Conservation (phyloP, 306 rosid species). For the Quercus mongolica region DNA sequence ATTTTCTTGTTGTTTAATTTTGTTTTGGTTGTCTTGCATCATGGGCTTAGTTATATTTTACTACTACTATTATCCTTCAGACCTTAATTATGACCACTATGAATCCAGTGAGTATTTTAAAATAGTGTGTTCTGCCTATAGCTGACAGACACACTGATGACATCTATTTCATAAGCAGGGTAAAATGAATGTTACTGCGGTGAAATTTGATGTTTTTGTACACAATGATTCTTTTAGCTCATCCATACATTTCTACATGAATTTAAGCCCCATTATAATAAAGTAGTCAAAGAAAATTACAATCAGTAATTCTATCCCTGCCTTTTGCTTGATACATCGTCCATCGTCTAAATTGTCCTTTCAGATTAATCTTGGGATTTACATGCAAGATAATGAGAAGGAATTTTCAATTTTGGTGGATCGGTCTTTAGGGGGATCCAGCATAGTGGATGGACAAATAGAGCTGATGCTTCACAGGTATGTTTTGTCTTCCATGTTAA, state of each 20-base stretch:
- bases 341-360: constrained; percentile 1
- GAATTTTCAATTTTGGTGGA: constrained; percentile 78
- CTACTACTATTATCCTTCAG: too few relatives aligned
- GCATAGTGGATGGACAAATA: constrained; percentile 70
- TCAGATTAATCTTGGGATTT: constrained; percentile 80
- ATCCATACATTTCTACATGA: not conserved
- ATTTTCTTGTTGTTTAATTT: too few relatives aligned
- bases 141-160: not conserved
- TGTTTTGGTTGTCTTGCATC: too few relatives aligned
- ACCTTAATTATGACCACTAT: not conserved
- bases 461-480: constrained; percentile 92
- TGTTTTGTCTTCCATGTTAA: constrained; percentile 1
- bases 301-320: not conserved
- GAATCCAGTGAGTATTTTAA: not conserved
- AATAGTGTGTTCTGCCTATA: not conserved
- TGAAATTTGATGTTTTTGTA: not conserved
- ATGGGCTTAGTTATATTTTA: too few relatives aligned
- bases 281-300: not conserved
- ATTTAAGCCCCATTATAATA: not conserved
- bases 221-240: not conserved
- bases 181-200: not conserved
- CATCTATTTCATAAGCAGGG: not conserved
- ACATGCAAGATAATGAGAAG: constrained; percentile 45
- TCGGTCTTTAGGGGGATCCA: constrained; percentile 81
- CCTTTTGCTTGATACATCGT: not conserved